Conservation (phyloP, 2,329 filamentous ascomycete species). For the Botrytis cinerea region DNA sequence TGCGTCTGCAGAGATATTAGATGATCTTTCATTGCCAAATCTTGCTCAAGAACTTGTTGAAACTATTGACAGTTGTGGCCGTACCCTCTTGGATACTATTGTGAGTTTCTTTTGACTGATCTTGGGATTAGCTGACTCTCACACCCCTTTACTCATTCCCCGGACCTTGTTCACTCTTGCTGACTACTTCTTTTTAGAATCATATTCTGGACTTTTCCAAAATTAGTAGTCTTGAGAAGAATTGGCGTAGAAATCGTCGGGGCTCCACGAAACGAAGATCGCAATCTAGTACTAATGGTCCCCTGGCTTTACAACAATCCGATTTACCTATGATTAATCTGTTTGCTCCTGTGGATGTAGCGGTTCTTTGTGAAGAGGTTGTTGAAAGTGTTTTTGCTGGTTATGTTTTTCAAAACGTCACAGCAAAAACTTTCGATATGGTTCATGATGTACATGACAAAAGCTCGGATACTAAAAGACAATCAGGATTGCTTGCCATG, state of each 20-base stretch:
- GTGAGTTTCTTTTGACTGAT: slow-evolving; percentile 29
- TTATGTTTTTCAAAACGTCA: slow-evolving; percentile 41
- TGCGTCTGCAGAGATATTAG: slow-evolving; percentile 53
- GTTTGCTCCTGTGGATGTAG: slow-evolving; percentile 41
- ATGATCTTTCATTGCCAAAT: slow-evolving; percentile 44
- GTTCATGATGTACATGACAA: slow-evolving; percentile 32
- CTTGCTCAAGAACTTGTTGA: slow-evolving; percentile 41
- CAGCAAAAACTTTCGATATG: slow-evolving; percentile 40
- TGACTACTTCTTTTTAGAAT: slow-evolving; percentile 36
- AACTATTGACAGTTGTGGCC: slow-evolving; percentile 44
- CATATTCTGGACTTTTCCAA: slow-evolving; percentile 48
- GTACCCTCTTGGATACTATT: slow-evolving; percentile 45
- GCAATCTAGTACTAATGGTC: slow-evolving; percentile 15
- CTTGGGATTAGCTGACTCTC: background rate
- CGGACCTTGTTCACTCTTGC: background rate
- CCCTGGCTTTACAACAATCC: slow-evolving; percentile 34
- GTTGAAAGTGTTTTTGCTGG: slow-evolving; percentile 43
- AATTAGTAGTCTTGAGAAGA: slow-evolving; percentile 43
- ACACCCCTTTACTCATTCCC: background rate
- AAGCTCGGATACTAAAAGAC: slow-evolving; percentile 22
- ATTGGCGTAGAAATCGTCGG: slow-evolving; percentile 38
- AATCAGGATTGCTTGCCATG: slow-evolving; percentile 11
- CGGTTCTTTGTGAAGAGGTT: slow-evolving; percentile 41
- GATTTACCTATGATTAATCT: slow-evolving; percentile 42
- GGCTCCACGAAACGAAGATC: slow-evolving; percentile 17